Base-by-base conservation (phyloP, 2,329 filamentous ascomycete genomes). In the Aphanoascus verrucosus region DNA sequence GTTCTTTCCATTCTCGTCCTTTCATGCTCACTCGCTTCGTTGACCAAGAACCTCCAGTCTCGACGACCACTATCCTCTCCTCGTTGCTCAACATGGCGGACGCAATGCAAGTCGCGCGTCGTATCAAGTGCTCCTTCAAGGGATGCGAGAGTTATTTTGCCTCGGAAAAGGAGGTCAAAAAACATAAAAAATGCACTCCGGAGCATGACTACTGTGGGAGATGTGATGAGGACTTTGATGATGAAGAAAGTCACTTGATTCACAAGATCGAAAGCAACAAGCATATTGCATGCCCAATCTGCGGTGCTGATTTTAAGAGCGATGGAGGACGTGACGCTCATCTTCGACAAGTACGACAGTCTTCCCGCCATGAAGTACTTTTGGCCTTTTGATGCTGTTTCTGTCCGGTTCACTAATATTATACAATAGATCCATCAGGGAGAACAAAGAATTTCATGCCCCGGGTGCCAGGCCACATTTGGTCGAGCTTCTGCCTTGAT, bases 231-330 rank as follows among this genome's bases (percentile, higher is more conserved):
- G 71, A 78, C 59, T 78, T 74, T 53, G 62, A 67, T 1, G 66
- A 69, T 9, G 73, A 72, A 43, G 71, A 74, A 34, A 65, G 67
- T 2, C 62, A 74, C 2, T 66, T 74, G 6, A 61, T 70, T n/a
- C 77, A 80, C 64, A 78, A 77, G 59, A 64, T 74, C 41, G 62
- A 64, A 46, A 73, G 67, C 34, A 61, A 67, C 2, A 71, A 69
- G 31, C 74, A 79, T 56, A 74, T 77, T 44, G 73, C 72, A 49
- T 83, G 80, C 62, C 74, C 77, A 11, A 69, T 80, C 41, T 83
- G 80, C 51, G 77, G 75, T 11, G 62, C 72, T 7, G 78, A 82
- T 41, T 82, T 80, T 65, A 73, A 74, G 56, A 78, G 72, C 28
- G 67, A 72, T 2, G 71, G 70, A 19, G 80, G 78, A 1, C 68